Evolutionary conservation across 192 early-diverging fungal genomes (phyloP).

Genomic region (Podochytrium sp.): DNA sequence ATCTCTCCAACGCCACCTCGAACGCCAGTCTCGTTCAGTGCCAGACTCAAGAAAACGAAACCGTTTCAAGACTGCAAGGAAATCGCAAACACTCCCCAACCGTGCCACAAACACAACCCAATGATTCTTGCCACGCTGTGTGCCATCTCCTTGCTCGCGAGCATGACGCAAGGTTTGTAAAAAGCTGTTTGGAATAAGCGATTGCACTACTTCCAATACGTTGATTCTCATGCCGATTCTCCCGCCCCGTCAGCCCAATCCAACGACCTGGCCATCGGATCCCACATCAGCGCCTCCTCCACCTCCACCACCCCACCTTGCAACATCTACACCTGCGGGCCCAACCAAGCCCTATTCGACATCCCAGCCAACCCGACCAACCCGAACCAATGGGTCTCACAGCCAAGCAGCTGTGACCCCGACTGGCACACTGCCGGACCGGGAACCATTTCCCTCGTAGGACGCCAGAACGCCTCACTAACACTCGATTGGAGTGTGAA

Average conservation of each 20-base stretch:
- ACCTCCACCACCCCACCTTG: not conserved
- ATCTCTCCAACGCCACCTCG: no score
- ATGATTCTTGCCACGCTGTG: not conserved
- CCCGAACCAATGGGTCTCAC: conserved; percentile 1
- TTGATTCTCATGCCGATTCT: not conserved
- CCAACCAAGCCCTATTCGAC: not conserved
- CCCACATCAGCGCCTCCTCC: not conserved
- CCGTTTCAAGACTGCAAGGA: no score
- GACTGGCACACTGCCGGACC: not conserved
- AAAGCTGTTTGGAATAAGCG: no score
- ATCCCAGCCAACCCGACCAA: not conserved
- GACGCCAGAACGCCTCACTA: conserved; percentile 6
- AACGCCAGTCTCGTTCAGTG: no score
- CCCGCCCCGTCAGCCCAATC: not conserved
- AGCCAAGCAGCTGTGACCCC: not conserved
- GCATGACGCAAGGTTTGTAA: not conserved
- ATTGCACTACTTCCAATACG: no score
- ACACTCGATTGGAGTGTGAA: conserved; percentile 14
- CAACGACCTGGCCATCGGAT: not conserved
- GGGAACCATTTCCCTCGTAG: not conserved
- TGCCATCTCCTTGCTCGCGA: not conserved
- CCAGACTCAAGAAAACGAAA: no score
- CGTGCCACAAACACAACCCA: no score
- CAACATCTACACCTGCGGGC: not conserved
- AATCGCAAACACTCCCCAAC: no score